phyloP scores from a whole-genome alignment of 2,329 filamentous ascomycete species.

The Monosporascus sp. region DNA sequence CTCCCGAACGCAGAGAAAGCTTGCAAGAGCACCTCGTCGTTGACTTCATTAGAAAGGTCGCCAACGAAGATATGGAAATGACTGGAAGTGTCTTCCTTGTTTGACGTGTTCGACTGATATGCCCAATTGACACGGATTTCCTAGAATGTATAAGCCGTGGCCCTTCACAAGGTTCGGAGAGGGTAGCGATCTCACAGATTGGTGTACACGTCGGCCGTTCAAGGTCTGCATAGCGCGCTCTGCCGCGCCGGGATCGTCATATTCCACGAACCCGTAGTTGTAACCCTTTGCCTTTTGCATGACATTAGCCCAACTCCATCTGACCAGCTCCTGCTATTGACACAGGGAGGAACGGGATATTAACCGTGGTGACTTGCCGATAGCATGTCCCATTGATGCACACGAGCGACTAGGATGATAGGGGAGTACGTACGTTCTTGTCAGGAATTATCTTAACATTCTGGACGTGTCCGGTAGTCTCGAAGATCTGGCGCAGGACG shows the following conservation, averaged over 20 bases:
- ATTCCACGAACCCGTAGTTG: slow-evolving; percentile 99
- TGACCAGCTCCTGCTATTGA: background rate
- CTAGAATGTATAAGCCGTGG: slow-evolving; percentile 38
- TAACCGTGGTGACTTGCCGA: slow-evolving; percentile 4
- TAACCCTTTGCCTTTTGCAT: slow-evolving; percentile 77
- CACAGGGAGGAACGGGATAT: background rate
- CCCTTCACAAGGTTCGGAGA: background rate
- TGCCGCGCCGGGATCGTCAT: slow-evolving; percentile 93
- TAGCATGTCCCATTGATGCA: background rate
- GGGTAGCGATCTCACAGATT: slow-evolving; percentile 61
- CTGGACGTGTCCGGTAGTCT: slow-evolving; percentile 96
- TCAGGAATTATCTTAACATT: slow-evolving; percentile 99
- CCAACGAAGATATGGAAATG: slow-evolving; percentile 99
- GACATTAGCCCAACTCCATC: background rate
- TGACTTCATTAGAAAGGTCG: slow-evolving; percentile 96
- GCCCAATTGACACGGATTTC: slow-evolving; percentile 99
- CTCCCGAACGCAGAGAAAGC: slow-evolving; percentile 94
- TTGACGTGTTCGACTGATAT: slow-evolving; percentile 90
- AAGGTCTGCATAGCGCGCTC: slow-evolving; percentile 96
- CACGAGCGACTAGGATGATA: background rate
- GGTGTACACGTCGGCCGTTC: slow-evolving; percentile 91
- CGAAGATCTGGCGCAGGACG: slow-evolving; percentile 94
- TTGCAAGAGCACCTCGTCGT: slow-evolving; percentile 88
- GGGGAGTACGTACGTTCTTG: slow-evolving; percentile 78
- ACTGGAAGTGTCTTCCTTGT: slow-evolving; percentile 95